These are phyloP conservation scores for Ustilago tritici DNA, from an alignment of 1,284 basidiomycete genomes.

Conservation along the genomic window DNA sequence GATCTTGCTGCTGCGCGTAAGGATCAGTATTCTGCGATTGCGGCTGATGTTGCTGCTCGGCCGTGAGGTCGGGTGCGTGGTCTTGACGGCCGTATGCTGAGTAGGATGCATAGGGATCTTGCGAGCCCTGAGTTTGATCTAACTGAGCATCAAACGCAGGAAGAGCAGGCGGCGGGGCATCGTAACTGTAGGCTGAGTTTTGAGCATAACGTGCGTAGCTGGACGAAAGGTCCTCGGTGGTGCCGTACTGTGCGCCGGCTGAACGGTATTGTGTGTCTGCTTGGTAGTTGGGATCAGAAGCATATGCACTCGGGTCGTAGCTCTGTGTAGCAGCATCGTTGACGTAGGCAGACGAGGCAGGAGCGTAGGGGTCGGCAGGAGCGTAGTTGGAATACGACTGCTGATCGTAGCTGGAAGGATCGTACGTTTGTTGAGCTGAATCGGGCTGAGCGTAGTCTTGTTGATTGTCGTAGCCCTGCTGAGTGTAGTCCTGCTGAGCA, in stretches of 20 bases:
- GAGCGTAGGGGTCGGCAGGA: slow-evolving; percentile 26
- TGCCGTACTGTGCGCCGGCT: slow-evolving; percentile 10
- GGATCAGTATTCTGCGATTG: slow-evolving; percentile 9
- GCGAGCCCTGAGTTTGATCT: slow-evolving; percentile 7
- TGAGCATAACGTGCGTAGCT: slow-evolving; percentile 21
- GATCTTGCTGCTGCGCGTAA: slow-evolving; percentile 18
- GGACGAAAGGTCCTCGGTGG: background rate
- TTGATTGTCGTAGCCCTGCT: slow-evolving; percentile 6
- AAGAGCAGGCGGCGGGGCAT: slow-evolving; percentile 6
- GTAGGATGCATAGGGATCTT: slow-evolving; percentile 18
- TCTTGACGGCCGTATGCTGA: slow-evolving; percentile 14
- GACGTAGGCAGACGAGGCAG: slow-evolving; percentile 9
- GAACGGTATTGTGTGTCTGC: slow-evolving; percentile 14
- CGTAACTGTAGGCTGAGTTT: slow-evolving; percentile 19
- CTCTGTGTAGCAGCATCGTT: slow-evolving; percentile 5
- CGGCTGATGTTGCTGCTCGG: slow-evolving; percentile 11
- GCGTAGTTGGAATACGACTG: slow-evolving; percentile 23
- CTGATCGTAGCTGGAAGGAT: slow-evolving; percentile 21
- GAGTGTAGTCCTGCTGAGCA: slow-evolving; percentile 16
- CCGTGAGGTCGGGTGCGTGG: slow-evolving; percentile 3
- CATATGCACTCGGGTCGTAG: slow-evolving; percentile 28
- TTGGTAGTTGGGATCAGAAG: slow-evolving; percentile 12
- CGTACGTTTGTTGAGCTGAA: slow-evolving; percentile 20
- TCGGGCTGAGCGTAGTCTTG: slow-evolving; percentile 17
- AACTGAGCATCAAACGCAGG: slow-evolving; percentile 21